phyloP scores from a whole-genome alignment of 371 early-diverging fungal species.

The Rhizomucor pusillus region DNA sequence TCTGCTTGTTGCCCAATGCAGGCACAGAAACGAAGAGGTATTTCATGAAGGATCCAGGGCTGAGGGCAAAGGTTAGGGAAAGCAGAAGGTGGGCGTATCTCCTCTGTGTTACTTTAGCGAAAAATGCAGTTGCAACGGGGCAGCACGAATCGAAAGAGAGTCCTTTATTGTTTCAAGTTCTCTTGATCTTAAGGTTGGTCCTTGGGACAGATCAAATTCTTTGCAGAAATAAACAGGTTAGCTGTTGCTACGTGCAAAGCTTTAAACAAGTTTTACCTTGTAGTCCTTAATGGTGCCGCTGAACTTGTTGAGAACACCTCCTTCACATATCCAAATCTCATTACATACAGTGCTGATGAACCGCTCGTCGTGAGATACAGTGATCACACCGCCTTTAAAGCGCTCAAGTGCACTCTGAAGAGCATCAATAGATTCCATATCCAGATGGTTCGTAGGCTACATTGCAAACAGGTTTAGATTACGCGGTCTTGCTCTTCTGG shows the following conservation, averaged over 20 bases:
- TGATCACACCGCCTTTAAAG: slow-evolving; percentile 88
- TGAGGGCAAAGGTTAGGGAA: background rate
- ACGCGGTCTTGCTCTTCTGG: background rate
- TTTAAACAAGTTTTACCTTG: slow-evolving; percentile 20
- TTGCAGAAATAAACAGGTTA: too few species aligned
- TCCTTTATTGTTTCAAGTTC: too few species aligned
- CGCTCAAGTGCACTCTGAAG: slow-evolving; percentile 74
- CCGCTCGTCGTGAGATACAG: slow-evolving; percentile 93
- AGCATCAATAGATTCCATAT: slow-evolving; percentile 92
- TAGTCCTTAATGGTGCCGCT: slow-evolving; percentile 61
- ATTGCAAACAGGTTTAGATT: background rate
- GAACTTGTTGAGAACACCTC: slow-evolving; percentile 58
- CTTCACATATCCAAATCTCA: slow-evolving; percentile 88
- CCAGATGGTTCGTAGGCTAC: slow-evolving; percentile 89
- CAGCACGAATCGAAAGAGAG: too few species aligned
- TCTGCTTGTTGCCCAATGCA: slow-evolving; percentile 45
- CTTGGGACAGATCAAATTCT: slow-evolving; percentile 27
- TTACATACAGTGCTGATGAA: slow-evolving; percentile 87
- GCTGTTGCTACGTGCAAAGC: background rate
- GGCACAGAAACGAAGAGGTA: slow-evolving; percentile 52
- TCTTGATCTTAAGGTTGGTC: slow-evolving; percentile 6
- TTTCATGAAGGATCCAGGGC: slow-evolving; percentile 23
- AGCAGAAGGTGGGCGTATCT: background rate
- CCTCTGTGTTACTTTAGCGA: too few species aligned
- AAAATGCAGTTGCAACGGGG: too few species aligned